A percentile compares a stretch with the other conserved stretches of the same genome.
These are phyloP conservation scores for Fraxinus angustifolia DNA, from an alignment of 305 asterid genomes.

Conservation along the genomic window DNA sequence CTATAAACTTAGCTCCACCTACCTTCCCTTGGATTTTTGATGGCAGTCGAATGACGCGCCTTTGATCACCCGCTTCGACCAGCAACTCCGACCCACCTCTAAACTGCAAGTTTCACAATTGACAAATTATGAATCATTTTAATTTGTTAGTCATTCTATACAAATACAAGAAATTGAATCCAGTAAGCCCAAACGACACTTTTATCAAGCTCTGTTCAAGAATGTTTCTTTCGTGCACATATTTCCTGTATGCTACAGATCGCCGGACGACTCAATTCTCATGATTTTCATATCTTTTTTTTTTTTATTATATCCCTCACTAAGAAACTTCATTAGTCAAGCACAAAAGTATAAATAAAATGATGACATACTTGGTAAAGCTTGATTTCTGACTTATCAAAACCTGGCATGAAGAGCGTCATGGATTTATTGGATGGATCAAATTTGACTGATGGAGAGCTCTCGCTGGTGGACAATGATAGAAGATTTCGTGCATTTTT, in stretches of 20 bases:
- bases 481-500: slow-evolving; percentile 59
- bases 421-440: slow-evolving; percentile 58
- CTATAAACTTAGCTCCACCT: slow-evolving; percentile 78
- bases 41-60: slow-evolving; percentile 77
- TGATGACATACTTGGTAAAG: slow-evolving; percentile 61
- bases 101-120: slow-evolving; percentile 52
- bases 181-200: neutral
- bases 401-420: slow-evolving; percentile 93
- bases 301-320: neutral
- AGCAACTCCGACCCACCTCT: slow-evolving; percentile 87
- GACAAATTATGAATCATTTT: slow-evolving; percentile 1
- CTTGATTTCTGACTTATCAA: slow-evolving; percentile 94
- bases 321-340: neutral
- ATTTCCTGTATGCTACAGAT: neutral
- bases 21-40: slow-evolving; percentile 82
- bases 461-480: slow-evolving; percentile 25
- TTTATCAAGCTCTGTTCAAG: neutral
- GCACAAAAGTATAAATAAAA: neutral
- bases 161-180: neutral
- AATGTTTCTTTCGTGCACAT: neutral
- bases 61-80: slow-evolving; percentile 94
- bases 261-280: neutral
- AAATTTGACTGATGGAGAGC: slow-evolving; percentile 44
- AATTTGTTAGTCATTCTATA: neutral
- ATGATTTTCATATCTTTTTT: neutral